Evolutionary conservation across 2,329 filamentous ascomycete genomes (phyloP).

Genomic region (Arachnopeziza araneosa): DNA sequence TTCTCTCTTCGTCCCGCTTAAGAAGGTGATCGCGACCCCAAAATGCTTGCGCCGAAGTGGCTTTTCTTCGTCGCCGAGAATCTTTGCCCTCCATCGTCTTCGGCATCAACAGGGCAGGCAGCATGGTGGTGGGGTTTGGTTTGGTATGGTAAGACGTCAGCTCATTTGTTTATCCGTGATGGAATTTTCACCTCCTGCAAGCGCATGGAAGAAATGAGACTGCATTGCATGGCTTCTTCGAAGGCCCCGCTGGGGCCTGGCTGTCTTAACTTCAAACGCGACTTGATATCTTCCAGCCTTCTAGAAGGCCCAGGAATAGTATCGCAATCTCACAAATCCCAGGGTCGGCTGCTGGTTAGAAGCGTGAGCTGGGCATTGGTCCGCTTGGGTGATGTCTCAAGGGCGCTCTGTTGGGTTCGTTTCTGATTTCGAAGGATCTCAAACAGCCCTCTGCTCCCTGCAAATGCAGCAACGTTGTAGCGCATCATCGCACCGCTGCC

Average conservation of each 20-base stretch:
- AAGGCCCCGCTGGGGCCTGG: neutral
- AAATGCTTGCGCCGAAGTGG: too few species aligned
- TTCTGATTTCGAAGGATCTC: neutral
- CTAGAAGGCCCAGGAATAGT: neutral
- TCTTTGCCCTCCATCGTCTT: too few species aligned
- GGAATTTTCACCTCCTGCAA: neutral
- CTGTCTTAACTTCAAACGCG: neutral
- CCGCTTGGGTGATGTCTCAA: too few species aligned
- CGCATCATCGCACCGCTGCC: neutral
- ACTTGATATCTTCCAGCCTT: neutral
- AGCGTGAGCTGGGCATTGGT: neutral
- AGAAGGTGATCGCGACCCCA: neutral
- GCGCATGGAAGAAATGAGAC: neutral
- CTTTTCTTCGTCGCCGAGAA: too few species aligned
- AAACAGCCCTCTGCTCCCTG: neutral
- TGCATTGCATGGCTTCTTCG: neutral
- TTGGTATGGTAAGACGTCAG: neutral
- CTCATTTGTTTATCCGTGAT: neutral
- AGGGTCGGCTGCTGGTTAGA: neutral
- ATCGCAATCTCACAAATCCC: neutral
- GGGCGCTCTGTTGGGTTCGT: neutral
- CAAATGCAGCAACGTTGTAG: neutral
- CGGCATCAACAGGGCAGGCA: too few species aligned
- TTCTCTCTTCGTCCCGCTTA: neutral
- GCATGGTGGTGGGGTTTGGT: neutral